A percentile compares a stretch with the other conserved stretches of the same genome.
phyloP scores from a whole-genome alignment of 257 asterid genomes.

The Avicennia marina region DNA sequence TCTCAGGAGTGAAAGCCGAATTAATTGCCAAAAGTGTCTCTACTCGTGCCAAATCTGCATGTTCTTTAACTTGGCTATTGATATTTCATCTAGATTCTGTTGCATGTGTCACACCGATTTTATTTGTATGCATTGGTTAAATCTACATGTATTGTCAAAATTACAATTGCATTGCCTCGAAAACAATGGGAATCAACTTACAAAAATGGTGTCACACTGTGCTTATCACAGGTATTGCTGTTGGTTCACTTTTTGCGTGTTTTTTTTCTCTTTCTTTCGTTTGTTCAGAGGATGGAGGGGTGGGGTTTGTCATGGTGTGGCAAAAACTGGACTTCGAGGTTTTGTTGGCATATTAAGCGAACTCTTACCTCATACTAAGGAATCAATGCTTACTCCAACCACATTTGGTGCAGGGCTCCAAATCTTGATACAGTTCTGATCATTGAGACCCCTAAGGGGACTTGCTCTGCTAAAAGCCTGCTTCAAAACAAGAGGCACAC shows the following conservation, averaged over 20 bases:
- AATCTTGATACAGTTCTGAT: constrained; percentile 88
- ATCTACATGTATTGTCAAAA: constrained; percentile 22
- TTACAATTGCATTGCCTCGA: constrained; percentile 91
- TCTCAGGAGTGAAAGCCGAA: too few species aligned
- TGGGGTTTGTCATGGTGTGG: too few species aligned
- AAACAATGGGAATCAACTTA: constrained; percentile 83
- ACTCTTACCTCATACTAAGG: too few species aligned
- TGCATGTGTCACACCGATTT: neutral
- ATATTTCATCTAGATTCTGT: too few species aligned
- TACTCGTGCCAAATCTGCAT: too few species aligned
- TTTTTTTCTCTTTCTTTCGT: neutral
- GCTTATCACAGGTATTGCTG: constrained; percentile 83
- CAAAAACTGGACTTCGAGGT: too few species aligned
- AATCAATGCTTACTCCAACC: constrained; percentile 8
- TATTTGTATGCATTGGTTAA: constrained; percentile 1
- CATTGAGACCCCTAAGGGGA: constrained; percentile 82
- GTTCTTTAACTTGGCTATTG: too few species aligned
- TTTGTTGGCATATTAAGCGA: too few species aligned
- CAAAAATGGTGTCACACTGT: constrained; percentile 90
- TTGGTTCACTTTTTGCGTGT: neutral
- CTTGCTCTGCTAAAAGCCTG: constrained; percentile 66
- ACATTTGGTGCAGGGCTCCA: constrained; percentile 55
- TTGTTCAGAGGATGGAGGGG: neutral
- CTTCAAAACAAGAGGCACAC: constrained; percentile 66
- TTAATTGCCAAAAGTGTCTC: too few species aligned